These are phyloP conservation scores for Hypoxylon sp. DNA, from an alignment of 2,329 filamentous ascomycete species.

Conservation along the genomic window DNA sequence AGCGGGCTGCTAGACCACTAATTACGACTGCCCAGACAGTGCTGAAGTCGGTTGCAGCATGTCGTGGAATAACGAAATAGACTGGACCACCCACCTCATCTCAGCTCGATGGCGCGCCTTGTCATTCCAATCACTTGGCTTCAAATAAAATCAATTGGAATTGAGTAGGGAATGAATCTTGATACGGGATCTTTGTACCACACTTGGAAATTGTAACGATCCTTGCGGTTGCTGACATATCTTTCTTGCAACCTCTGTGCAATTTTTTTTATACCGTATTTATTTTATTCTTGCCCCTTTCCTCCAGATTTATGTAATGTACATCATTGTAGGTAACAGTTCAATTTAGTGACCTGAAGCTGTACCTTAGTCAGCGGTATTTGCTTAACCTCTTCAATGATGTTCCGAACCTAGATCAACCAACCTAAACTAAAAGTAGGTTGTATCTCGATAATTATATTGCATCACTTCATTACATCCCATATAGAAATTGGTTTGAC, in stretches of 20 bases:
- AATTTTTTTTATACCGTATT: too few species aligned
- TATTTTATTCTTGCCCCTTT: constrained; percentile 1
- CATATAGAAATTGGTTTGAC: constrained; percentile 6
- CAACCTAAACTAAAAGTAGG: constrained; percentile 18
- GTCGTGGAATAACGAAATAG: constrained; percentile 37
- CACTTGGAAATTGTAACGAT: constrained; percentile 7
- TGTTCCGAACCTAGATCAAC: not conserved
- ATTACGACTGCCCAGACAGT: constrained; percentile 17
- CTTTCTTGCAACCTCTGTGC: not conserved
- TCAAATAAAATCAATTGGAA: not conserved
- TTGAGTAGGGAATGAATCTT: constrained; percentile 12
- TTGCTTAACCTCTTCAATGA: not conserved
- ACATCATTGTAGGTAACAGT: too few species aligned
- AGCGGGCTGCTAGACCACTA: constrained; percentile 22
- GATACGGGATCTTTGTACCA: constrained; percentile 24
- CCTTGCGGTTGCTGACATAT: constrained; percentile 5
- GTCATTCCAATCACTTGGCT: constrained; percentile 11
- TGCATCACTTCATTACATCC: constrained; percentile 32
- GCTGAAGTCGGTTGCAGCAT: constrained; percentile 16
- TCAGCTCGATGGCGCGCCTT: constrained; percentile 1
- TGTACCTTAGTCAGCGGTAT: constrained; percentile 14
- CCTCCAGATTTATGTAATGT: too few species aligned
- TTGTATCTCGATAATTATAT: constrained; percentile 37
- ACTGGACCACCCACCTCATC: constrained; percentile 29
- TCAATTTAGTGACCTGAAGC: not conserved